A percentile compares a stretch with the other conserved stretches of the same genome.
These are phyloP conservation scores for Pestalotiopsis sp. DNA, from an alignment of 2,329 filamentous ascomycete genomes.

Conservation along the genomic window DNA sequence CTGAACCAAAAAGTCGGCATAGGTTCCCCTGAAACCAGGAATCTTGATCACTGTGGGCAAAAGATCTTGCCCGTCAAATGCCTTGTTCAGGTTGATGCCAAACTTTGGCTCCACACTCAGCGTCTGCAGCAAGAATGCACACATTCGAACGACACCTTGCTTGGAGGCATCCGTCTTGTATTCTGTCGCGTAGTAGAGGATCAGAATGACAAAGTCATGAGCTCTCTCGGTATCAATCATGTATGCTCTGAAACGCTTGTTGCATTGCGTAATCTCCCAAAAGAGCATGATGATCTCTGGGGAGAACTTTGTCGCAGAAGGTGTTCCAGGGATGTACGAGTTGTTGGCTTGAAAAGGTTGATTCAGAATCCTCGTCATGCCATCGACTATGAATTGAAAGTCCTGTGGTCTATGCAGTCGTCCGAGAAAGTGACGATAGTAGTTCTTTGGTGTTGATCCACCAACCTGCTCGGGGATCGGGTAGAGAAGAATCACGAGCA, in stretches of 20 bases:
- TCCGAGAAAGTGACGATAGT: constrained; percentile 88
- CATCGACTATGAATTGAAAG: constrained; percentile 95
- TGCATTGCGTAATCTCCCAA: constrained; percentile 96
- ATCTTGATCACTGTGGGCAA: constrained; percentile 81
- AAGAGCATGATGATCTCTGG: constrained; percentile 97
- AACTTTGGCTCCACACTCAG: constrained; percentile 91
- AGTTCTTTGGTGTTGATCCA: constrained; percentile 75
- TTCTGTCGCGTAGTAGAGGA: constrained; percentile 90
- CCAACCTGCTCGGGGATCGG: constrained; percentile 77
- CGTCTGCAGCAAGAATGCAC: constrained; percentile 93
- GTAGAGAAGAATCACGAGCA: constrained; percentile 84
- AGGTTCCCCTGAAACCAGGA: constrained; percentile 81
- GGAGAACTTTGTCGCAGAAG: constrained; percentile 79
- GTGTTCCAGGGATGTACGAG: constrained; percentile 84
- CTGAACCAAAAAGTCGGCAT: constrained; percentile 91
- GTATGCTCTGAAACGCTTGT: constrained; percentile 94
- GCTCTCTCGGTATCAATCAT: constrained; percentile 94
- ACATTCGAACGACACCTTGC: constrained; percentile 93
- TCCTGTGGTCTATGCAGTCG: constrained; percentile 90
- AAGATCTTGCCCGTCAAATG: constrained; percentile 85
- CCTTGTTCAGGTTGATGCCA: constrained; percentile 84
- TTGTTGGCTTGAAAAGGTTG: constrained; percentile 87
- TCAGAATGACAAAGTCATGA: constrained; percentile 88
- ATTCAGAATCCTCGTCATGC: constrained; percentile 88
- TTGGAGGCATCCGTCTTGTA: constrained; percentile 83